A percentile compares a stretch with the other conserved stretches of the same genome.
Conservation (phyloP, 1,139 yeast species). For the Yamadazyma diddensiae region DNA sequence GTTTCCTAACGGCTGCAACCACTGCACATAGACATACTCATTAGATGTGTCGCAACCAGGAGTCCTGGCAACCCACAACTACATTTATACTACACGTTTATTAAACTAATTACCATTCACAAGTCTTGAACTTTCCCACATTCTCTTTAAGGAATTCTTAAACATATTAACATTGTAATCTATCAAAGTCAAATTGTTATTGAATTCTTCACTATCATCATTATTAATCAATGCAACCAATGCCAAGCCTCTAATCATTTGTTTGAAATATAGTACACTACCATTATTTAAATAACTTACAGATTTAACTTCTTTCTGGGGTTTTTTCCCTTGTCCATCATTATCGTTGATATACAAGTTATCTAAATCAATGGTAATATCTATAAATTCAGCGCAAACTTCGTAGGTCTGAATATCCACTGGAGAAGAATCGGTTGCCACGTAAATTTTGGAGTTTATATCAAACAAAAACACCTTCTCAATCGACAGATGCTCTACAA, state of each 20-base stretch:
- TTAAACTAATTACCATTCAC: no score
- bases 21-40: no score
- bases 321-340: constrained; percentile 4
- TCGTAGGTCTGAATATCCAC: constrained; percentile 95
- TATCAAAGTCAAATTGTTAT: constrained; percentile 65
- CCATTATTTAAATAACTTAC: constrained; percentile 81
- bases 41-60: no score
- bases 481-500: constrained; percentile 85
- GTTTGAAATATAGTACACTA: constrained; percentile 74
- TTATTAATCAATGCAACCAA: constrained; percentile 81
- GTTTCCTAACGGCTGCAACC: no score
- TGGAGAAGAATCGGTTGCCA: constrained; percentile 94
- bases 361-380: constrained; percentile 86
- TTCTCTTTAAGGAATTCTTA: constrained; percentile 72
- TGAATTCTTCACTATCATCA: constrained; percentile 42
- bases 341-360: constrained; percentile 55
- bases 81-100: no score
- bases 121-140: constrained; percentile 53
- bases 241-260: constrained; percentile 91
- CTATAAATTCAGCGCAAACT: constrained; percentile 95
- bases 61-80: no score
- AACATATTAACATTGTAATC: constrained; percentile 88
- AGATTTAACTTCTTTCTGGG: constrained; percentile 50
- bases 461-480: constrained; percentile 94
- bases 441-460: constrained; percentile 88